Evolutionary conservation across 192 early-diverging fungal species (phyloP).

Genomic region (Linnemannia zychae): DNA sequence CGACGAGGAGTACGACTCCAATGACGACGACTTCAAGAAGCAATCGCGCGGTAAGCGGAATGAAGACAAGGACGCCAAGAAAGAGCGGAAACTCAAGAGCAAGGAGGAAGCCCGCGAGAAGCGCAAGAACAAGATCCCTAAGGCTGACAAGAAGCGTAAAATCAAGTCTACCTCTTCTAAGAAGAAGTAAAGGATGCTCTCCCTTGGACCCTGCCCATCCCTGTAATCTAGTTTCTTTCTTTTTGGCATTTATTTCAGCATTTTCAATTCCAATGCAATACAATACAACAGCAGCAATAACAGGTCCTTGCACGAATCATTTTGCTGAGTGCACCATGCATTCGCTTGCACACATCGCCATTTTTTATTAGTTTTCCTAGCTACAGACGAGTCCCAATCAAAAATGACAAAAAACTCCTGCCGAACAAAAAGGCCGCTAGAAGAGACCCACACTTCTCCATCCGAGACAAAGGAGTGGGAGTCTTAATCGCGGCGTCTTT

Average conservation of each 20-base stretch:
- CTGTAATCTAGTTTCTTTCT: background rate
- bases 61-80: slow-evolving; percentile 92
- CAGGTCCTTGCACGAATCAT: too few relatives aligned
- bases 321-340: too few relatives aligned
- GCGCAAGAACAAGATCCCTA: slow-evolving; percentile 95
- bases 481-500: slow-evolving; percentile 4
- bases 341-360: too few relatives aligned
- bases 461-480: background rate
- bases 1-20: slow-evolving; percentile 56
- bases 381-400: too few relatives aligned
- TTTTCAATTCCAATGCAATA: too few relatives aligned
- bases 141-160: slow-evolving; percentile 96
- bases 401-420: too few relatives aligned
- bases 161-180: slow-evolving; percentile 78
- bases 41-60: slow-evolving; percentile 76
- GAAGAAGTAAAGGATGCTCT: slow-evolving; percentile 48
- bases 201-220: background rate
- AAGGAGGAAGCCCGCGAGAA: slow-evolving; percentile 95
- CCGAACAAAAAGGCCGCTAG: background rate
- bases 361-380: too few relatives aligned
- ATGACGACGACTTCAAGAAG: slow-evolving; percentile 51
- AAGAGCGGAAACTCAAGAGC: slow-evolving; percentile 85
- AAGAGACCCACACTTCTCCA: background rate
- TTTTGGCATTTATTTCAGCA: too few relatives aligned
- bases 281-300: too few relatives aligned